phyloP scores from a whole-genome alignment of 768 basidiomycete species.

The Hericium rajendrae region DNA sequence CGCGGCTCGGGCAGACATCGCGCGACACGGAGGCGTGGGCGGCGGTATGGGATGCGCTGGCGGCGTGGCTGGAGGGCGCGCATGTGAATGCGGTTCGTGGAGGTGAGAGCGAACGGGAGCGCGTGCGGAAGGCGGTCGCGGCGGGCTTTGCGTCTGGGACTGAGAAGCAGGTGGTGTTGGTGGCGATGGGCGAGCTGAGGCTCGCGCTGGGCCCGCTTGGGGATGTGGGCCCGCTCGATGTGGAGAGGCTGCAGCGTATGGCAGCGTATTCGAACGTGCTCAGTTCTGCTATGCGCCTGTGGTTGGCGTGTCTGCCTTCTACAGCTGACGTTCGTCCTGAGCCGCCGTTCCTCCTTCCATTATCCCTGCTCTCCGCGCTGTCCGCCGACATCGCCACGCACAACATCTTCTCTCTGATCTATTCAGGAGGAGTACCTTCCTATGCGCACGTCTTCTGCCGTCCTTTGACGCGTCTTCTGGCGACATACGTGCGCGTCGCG shows the following conservation, averaged over 20 bases:
- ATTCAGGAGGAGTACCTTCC: constrained; percentile 13
- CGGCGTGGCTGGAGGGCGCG: constrained; percentile 71
- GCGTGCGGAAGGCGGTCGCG: constrained; percentile 25
- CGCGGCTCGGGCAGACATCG: constrained; percentile 23
- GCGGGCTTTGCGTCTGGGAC: constrained; percentile 29
- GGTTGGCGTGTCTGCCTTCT: constrained; percentile 50
- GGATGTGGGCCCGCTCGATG: constrained; percentile 1
- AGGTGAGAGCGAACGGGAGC: constrained; percentile 55
- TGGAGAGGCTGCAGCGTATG: constrained; percentile 20
- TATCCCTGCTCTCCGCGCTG: constrained; percentile 42
- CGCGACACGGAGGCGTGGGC: constrained; percentile 21
- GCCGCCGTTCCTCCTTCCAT: constrained; percentile 57
- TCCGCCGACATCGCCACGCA: constrained; percentile 42
- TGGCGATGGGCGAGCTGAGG: constrained; percentile 14
- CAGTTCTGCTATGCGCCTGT: constrained; percentile 45
- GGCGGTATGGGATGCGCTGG: constrained; percentile 40
- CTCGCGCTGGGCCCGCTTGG: constrained; percentile 10
- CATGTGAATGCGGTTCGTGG: constrained; percentile 58
- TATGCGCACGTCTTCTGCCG: constrained; percentile 33
- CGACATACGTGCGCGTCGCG: constrained; percentile 49
- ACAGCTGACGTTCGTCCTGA: constrained; percentile 27
- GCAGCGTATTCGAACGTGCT: constrained; percentile 30
- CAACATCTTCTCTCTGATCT: constrained; percentile 38
- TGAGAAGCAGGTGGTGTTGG: constrained; percentile 18
- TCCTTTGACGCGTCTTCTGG: constrained; percentile 45